Percentiles rank a stretch among this genome's conserved stretches.
Conservation (phyloP, 2,329 filamentous ascomycete species). For the Fusarium xylarioides region DNA sequence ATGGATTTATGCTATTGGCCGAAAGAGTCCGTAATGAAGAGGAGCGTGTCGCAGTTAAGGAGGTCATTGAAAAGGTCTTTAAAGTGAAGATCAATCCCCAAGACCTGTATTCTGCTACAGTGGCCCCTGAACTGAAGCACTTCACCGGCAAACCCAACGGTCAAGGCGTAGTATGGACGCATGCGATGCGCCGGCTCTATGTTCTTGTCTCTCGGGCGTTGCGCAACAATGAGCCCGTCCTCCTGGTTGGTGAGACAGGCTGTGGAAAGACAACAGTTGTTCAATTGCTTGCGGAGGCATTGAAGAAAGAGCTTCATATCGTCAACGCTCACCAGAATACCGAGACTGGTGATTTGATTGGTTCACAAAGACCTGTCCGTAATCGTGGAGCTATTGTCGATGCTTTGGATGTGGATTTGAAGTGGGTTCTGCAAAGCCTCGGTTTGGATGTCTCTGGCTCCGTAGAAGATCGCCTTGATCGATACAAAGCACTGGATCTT, state of each 20-base stretch:
- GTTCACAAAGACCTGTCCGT: slow-evolving; percentile 89
- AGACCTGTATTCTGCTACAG: slow-evolving; percentile 72
- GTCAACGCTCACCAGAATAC: slow-evolving; percentile 99
- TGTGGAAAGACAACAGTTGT: slow-evolving; percentile 98
- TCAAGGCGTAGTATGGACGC: slow-evolving; percentile 88
- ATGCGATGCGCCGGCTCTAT: slow-evolving; percentile 91
- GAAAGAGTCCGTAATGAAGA: slow-evolving; percentile 93
- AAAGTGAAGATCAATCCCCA: slow-evolving; percentile 82
- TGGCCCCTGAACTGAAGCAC: slow-evolving; percentile 64
- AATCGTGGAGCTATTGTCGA: slow-evolving; percentile 81
- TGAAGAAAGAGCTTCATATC: slow-evolving; percentile 80
- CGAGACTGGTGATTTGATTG: slow-evolving; percentile 96
- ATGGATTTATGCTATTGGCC: slow-evolving; percentile 95
- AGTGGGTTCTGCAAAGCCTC: slow-evolving; percentile 54
- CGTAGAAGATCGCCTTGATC: slow-evolving; percentile 65
- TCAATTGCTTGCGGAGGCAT: slow-evolving; percentile 86
- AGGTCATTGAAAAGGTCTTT: slow-evolving; percentile 89
- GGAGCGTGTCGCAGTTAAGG: slow-evolving; percentile 84
- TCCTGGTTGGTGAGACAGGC: slow-evolving; percentile 95
- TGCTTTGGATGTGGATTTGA: slow-evolving; percentile 70
- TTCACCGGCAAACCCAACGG: slow-evolving; percentile 58
- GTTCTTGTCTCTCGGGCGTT: slow-evolving; percentile 88
- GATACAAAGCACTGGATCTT: slow-evolving; percentile 61
- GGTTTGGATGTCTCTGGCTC: slow-evolving; percentile 52
- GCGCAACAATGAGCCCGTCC: slow-evolving; percentile 88